Evolutionary conservation across 2,329 filamentous ascomycete species (phyloP), one percentile per base, ranked within the genome.

Genomic region (Fusarium mundagurra): DNA sequence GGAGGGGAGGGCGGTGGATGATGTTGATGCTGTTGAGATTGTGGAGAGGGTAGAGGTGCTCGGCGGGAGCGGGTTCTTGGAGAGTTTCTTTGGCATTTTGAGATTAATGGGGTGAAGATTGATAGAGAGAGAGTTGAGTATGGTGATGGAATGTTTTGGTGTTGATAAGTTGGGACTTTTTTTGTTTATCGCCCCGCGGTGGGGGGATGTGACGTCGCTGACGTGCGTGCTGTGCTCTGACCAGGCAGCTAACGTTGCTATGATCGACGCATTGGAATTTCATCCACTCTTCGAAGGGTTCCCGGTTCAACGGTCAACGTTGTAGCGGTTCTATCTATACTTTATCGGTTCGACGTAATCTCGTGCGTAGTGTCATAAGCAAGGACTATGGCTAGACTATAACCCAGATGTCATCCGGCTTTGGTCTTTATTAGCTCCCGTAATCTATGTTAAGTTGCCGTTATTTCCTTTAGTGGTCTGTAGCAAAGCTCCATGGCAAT

Each of bases 11-110:
- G 74, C 55, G 80, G 45, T 60, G 20, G 71, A 43, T 17, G 36
- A 85, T 82, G 69, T 84, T 81, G 76, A 77, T 11, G 57, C 50
- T 17, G 41, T 85, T 81, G 78, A 77, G 38, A 68, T 71, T 22
- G 74, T 72, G 48, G 77, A 74, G 71, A 76, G 50, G 34, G 67
- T 73, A 20, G 72, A 72, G 14, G 75, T 65, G 44, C 75, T 76
- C 45, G 66, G 60, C 20, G 77, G 64, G n/a, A 77, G 68, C 7
- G 71, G 66, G 31, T 73, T 72, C 12, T 81, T 83, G 62, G 80
- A 78, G 47, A 81, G 79, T 60, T 81, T 83, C 68, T 78, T 79
- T 18, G 80, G 81, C 81, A 83, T 82, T 13, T 27, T 72, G 60
- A 10, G 31, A 24, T 51, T 51, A 2, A 1, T 20, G 12, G 16